Evolutionary conservation across 768 basidiomycete genomes (phyloP).

Genomic region (Kwoniella dendrophila): DNA sequence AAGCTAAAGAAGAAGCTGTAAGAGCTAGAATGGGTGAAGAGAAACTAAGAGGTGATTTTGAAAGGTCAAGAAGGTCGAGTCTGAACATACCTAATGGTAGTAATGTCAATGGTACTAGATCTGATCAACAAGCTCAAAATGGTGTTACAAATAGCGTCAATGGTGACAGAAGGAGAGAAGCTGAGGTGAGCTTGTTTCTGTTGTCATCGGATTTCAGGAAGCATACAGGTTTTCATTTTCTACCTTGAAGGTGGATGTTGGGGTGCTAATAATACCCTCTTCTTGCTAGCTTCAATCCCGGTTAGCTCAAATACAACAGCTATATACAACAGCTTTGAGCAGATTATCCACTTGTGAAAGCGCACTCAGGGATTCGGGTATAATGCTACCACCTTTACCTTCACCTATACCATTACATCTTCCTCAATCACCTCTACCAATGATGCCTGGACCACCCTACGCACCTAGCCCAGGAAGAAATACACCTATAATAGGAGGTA

Average conservation of each 20-base stretch:
- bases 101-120: neutral
- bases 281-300: slow-evolving; percentile 16
- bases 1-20: slow-evolving; percentile 36
- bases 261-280: slow-evolving; percentile 2
- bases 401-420: slow-evolving; percentile 17
- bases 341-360: slow-evolving; percentile 11
- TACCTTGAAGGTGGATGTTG: no score
- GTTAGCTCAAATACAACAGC: slow-evolving; percentile 17
- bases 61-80: slow-evolving; percentile 23
- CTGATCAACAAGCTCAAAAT: no score
- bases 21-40: slow-evolving; percentile 30
- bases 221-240: no score
- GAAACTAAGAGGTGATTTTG: slow-evolving; percentile 29
- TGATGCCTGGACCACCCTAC: slow-evolving; percentile 16
- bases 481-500: slow-evolving; percentile 14
- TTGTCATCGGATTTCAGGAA: neutral
- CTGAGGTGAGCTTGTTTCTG: slow-evolving; percentile 23
- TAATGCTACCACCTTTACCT: slow-evolving; percentile 14
- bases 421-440: slow-evolving; percentile 14
- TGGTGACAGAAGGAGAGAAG: slow-evolving; percentile 19
- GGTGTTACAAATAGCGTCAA: no score
- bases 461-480: slow-evolving; percentile 14
- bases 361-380: slow-evolving; percentile 13
- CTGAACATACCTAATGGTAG: no score
- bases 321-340: slow-evolving; percentile 8